Base-by-base conservation (phyloP, 192 early-diverging fungal species). In the Linnemannia zychae region DNA sequence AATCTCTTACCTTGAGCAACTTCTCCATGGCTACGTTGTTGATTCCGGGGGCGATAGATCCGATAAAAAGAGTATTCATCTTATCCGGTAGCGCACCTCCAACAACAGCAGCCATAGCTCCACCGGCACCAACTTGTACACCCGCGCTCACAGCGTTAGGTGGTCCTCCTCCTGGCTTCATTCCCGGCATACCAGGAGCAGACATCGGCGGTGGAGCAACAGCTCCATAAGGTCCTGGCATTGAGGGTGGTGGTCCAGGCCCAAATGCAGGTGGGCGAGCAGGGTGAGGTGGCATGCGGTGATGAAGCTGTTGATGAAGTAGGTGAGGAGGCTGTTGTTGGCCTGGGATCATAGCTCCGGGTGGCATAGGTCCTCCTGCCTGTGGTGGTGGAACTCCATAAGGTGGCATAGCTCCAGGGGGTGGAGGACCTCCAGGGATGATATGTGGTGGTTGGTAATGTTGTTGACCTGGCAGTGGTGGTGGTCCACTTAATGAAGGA, bases 61-160 rank as follows among this genome's bases (percentile, higher is more conserved):
- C 92, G 65, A 96, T 91, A 80, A 94, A 96, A 12, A 95, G 72
- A 12, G 93, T 95, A 20, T 92, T 92, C 57, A 94, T 84, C 77
- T 94, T 95, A 33, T 94, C 92, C 2, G 81, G 83, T 4, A 85
- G 33, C 16, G 83, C 83, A 4, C 83, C 83, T n/a, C 83, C 83
- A 31, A 79, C 38, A 37, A 78, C 68, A 24, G 75, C 60, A 3
- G 77, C 34, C 24, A 72, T 71, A 12, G 82, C 76, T 3, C 72
- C 33, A 2, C 67, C 50, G 3, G 20, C 46, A 20, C 67, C 33
- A 2, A 57, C 44, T 15, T 17, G 47, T 13, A 6, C 15, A 44
- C 38, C 38, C 28, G 50, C 31, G 33, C 65, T 22, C 20, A 38
- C 24, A 50, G 36, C 36, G 44, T n/a, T 79, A 22, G 50, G 67